phyloP scores from a whole-genome alignment of 768 basidiomycete genomes.

The Podaxis rugospora region DNA sequence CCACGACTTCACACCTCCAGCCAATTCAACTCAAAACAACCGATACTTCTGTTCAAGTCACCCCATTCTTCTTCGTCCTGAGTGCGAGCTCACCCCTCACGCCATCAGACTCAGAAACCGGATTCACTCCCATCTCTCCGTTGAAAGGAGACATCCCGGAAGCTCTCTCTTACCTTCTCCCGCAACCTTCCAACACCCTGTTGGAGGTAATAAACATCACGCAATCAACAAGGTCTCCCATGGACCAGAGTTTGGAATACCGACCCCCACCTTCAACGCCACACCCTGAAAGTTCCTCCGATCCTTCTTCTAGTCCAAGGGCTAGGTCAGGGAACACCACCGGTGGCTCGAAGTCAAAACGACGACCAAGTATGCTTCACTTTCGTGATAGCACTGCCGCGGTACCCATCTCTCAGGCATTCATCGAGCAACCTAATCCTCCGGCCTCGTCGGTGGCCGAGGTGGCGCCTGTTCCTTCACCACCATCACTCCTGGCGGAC shows the following conservation, averaged over 20 bases:
- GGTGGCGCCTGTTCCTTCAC: background rate
- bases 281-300: background rate
- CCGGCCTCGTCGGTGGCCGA: background rate
- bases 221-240: background rate
- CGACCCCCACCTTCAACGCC: background rate
- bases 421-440: background rate
- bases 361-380: background rate
- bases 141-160: constrained; percentile 3
- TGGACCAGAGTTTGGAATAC: background rate
- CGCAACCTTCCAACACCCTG: background rate
- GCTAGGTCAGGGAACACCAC: too few species aligned
- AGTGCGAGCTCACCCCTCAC: background rate
- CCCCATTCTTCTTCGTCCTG: constrained; percentile 2
- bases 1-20: background rate
- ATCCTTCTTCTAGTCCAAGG: background rate
- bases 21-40: background rate
- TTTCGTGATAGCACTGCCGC: background rate
- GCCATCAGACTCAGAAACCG: background rate
- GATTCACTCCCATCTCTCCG: background rate
- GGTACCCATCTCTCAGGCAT: background rate
- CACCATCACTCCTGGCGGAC: background rate
- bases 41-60: background rate
- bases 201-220: background rate
- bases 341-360: background rate
- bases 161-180: background rate